These are phyloP conservation scores for Rhodosorus marinus DNA, from an alignment of 23 red algal species.

Conservation along the genomic window DNA sequence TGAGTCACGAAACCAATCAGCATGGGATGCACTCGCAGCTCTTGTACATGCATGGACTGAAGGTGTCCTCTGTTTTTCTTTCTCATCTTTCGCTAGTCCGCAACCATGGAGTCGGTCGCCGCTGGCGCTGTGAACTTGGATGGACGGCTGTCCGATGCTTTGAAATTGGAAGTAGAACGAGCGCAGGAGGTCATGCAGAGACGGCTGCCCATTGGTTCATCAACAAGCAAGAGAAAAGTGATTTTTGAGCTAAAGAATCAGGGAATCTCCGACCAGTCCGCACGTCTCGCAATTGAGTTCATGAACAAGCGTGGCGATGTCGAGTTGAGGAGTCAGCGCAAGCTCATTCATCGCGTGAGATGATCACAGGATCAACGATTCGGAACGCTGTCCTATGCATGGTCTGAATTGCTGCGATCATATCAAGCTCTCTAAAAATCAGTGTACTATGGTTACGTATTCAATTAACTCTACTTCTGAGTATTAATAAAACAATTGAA, in stretches of 20 bases:
- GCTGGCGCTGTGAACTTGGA: conserved; percentile 39
- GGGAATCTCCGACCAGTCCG: conserved; percentile 24
- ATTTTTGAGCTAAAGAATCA: conserved; percentile 57
- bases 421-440: too few species aligned
- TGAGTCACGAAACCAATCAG: too few species aligned
- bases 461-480: too few species aligned
- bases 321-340: conserved; percentile 67
- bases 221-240: conserved; percentile 43
- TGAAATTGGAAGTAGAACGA: conserved; percentile 58
- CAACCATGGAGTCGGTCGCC: conserved; percentile 67
- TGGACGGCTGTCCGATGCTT: conserved; percentile 37
- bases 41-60: too few species aligned
- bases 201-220: conserved; percentile 56
- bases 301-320: conserved; percentile 81
- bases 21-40: too few species aligned
- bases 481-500: too few species aligned
- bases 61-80: too few species aligned
- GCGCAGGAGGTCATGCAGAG: conserved; percentile 52
- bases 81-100: too few species aligned
- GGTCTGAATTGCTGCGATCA: too few species aligned
- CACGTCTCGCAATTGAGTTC: conserved; percentile 48
- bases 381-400: too few species aligned
- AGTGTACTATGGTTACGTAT: too few species aligned
- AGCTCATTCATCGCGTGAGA: conserved; percentile 52
- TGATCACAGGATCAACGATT: conserved; percentile 5